Percentiles rank a stretch among this genome's conserved stretches.
Conservation (phyloP, 2,329 filamentous ascomycete species). For the Sporothrix mexicana region DNA sequence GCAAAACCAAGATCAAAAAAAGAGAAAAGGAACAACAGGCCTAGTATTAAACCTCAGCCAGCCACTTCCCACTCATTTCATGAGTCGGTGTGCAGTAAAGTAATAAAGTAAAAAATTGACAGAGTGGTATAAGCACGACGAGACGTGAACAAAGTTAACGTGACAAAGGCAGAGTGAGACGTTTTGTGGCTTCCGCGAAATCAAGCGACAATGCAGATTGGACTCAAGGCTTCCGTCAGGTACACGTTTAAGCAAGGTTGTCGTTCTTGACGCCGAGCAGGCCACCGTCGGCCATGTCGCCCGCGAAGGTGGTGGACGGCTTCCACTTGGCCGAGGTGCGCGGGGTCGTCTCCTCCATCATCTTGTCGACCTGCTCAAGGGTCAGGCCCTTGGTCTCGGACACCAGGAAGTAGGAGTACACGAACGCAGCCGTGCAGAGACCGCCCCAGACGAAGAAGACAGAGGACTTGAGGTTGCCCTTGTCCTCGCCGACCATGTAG, state of each 20-base stretch:
- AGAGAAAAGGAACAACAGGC: too few relatives aligned
- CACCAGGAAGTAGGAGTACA: conserved; percentile 76
- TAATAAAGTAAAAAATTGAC: background rate
- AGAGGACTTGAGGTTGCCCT: conserved; percentile 68
- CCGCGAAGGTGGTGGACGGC: conserved; percentile 72
- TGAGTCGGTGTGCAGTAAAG: background rate
- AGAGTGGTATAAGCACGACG: conserved; percentile 12
- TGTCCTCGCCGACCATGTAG: conserved; percentile 63
- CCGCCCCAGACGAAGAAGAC: conserved; percentile 79
- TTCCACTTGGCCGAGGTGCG: conserved; percentile 78
- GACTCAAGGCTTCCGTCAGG: background rate
- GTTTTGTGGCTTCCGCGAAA: too few relatives aligned
- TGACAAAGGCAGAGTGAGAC: background rate
- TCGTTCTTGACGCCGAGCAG: conserved; percentile 26
- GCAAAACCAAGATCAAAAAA: too few relatives aligned
- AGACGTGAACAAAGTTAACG: background rate
- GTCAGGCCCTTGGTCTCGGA: conserved; percentile 78
- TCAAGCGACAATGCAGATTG: background rate
- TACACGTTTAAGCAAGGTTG: background rate
- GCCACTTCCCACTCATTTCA: background rate
- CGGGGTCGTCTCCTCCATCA: conserved; percentile 85
- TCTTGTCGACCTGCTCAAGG: conserved; percentile 81
- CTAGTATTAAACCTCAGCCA: background rate
- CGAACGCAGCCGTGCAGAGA: conserved; percentile 64
- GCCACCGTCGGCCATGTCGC: conserved; percentile 34